Base-by-base conservation (phyloP, 1,284 basidiomycete species). In the Irpex rosettiformis region DNA sequence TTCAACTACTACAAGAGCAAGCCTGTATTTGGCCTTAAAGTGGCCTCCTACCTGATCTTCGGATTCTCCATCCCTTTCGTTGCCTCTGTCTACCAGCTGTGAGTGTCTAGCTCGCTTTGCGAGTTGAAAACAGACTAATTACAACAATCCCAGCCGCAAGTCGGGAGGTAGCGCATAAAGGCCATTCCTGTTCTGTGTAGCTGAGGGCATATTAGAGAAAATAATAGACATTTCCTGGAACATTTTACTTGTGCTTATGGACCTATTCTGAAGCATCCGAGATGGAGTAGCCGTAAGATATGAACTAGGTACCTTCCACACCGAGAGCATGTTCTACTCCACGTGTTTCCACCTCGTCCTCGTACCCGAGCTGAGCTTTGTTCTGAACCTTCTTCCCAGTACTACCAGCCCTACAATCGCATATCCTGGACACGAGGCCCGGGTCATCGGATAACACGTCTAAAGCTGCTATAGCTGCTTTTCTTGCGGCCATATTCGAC, bases 51-150 rank as follows among this genome's bases (percentile, higher is more conserved):
- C 72, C 75, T 91, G 58, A 45, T 72, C 13, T 58, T 73, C 18
- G 89, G 89, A 21, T 89, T 91, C 69, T 70, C 78, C 59, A 79
- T 91, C 62, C 89, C 89, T 29, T 84, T 90, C 70, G 63, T 80
- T 58, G 88, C 88, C 3, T 74, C 82, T 7, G 72, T 67, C 37
- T 84, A 79, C 68, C 88, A 90, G 72, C 64, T 91, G 89, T 92
- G 66, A 64, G 89, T 76, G 8, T 18, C 16, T 11, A 25, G n/a
- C 11, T 22, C 27, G 3, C 22, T 56, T 10, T 18, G 7, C n/a
- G 22, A 25, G 18, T 25, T 21, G 21, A 25, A 49, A 13, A 21
- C 47, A 10, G 8, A 51, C 16, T 56, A 8, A 56, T 28, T 24
- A n/a, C 48, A 16, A 21, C 16, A 27, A 45, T 28, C 27, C 13